These are phyloP conservation scores for Stephania yunnanensis DNA, from an alignment of 164 flowering plant genomes.

Conservation along the genomic window DNA sequence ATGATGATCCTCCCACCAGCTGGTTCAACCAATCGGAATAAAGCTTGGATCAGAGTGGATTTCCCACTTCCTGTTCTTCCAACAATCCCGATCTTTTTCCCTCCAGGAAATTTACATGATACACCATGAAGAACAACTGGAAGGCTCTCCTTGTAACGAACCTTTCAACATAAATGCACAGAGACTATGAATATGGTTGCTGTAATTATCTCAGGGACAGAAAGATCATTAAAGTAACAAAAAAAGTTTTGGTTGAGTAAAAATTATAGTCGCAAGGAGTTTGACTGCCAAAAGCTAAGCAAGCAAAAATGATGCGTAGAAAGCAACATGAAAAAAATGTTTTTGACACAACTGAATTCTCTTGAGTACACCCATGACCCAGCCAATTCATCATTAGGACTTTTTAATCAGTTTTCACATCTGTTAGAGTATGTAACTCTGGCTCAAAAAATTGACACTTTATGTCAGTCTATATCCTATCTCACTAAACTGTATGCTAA, in stretches of 20 bases:
- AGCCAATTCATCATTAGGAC: too few relatives aligned
- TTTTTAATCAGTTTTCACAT: too few relatives aligned
- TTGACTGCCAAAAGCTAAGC: background rate
- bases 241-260: too few relatives aligned
- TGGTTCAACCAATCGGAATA: slow-evolving; percentile 88
- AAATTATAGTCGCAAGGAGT: background rate
- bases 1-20: slow-evolving; percentile 69
- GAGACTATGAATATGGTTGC: background rate
- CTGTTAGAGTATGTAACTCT: too few relatives aligned
- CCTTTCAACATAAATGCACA: slow-evolving; percentile 35
- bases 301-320: background rate
- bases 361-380: too few relatives aligned
- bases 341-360: background rate
- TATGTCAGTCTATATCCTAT: too few relatives aligned
- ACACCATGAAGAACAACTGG: slow-evolving; percentile 89
- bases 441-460: too few relatives aligned
- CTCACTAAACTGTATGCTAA: too few relatives aligned
- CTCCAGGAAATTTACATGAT: slow-evolving; percentile 79
- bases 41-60: slow-evolving; percentile 88
- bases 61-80: slow-evolving; percentile 99
- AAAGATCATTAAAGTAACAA: background rate
- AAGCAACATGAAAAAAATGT: background rate
- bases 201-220: background rate
- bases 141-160: slow-evolving; percentile 91
- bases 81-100: slow-evolving; percentile 87